A percentile compares a stretch with the other conserved stretches of the same genome.
Conservation (phyloP, 176 grass and related monocot species). For the Phyllostachys edulis region DNA sequence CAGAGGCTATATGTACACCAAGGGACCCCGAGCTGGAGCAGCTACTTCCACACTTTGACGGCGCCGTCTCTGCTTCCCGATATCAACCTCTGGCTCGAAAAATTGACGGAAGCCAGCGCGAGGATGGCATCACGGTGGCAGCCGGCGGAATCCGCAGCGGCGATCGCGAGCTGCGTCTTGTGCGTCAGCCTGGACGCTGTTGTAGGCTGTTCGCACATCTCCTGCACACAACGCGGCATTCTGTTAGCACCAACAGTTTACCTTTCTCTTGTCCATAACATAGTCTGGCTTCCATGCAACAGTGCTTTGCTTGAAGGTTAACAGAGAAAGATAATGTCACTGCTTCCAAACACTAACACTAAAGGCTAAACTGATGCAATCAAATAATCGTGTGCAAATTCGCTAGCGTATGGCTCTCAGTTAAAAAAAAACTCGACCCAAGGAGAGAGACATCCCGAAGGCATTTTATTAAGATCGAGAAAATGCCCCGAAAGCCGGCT, state of each 20-base stretch:
- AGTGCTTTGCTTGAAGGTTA: background rate
- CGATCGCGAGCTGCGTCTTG: slow-evolving; percentile 67
- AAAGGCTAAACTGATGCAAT: background rate
- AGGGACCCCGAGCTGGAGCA: background rate
- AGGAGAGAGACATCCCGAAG: too few relatives aligned
- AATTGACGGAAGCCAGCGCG: slow-evolving; percentile 73
- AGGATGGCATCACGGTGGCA: slow-evolving; percentile 83
- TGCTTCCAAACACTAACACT: background rate
- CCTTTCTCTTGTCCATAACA: background rate
- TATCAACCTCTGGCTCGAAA: slow-evolving; percentile 84
- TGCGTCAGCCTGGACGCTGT: slow-evolving; percentile 44
- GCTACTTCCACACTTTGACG: slow-evolving; percentile 97
- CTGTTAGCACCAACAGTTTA: background rate
- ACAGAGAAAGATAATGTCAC: background rate
- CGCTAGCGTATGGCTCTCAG: too few relatives aligned
- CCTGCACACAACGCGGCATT: slow-evolving; percentile 34
- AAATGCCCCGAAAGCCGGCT: too few relatives aligned
- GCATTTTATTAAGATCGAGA: too few relatives aligned
- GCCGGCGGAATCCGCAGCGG: slow-evolving; percentile 68
- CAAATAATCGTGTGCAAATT: background rate
- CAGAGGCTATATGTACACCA: slow-evolving; percentile 23
- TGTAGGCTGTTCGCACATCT: slow-evolving; percentile 55
- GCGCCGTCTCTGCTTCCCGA: slow-evolving; percentile 87
- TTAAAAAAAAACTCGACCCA: too few relatives aligned
- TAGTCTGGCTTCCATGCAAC: background rate